Evolutionary conservation across 192 early-diverging fungal genomes (phyloP), one percentile per base, ranked within the genome.

Genomic region (Entomortierella chlamydospora): DNA sequence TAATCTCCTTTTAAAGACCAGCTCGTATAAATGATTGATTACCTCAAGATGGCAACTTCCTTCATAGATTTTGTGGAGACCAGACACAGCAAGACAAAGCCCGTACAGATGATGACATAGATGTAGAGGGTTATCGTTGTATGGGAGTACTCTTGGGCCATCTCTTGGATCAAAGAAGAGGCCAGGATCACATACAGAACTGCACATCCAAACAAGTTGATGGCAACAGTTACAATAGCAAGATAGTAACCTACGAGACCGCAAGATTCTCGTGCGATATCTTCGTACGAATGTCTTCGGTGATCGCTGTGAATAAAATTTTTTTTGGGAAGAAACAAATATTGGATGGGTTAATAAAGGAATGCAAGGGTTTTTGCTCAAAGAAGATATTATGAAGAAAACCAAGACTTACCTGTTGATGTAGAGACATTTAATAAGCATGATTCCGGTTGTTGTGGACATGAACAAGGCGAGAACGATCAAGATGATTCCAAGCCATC

Each of bases 1-100:
- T 17, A 22, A 8, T 7, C 18, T 8, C 50, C 8, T 51, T 23
- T 51, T 17, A 4, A 51, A 8, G 8, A 5, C 20, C n/a, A 17
- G 7, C 81, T 87, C 5, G n/a, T n/a, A n/a, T n/a, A n/a, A n/a
- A n/a, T n/a, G n/a, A n/a, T n/a, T n/a, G n/a, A n/a, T n/a, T n/a
- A n/a, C n/a, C n/a, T n/a, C n/a, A 89, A 56, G 43, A 84, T 73
- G 11, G 91, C 92, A 9, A 94, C 87, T 81, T 95, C 94, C 45
- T 91, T 90, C 87, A 95, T 90, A 10, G 88, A 84, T 77, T 92
- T 94, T 25, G 93, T 85, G 17, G 82, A 73, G 15, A 94, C 83
- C 54, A 93, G 87, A 1, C 93, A 93, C 5, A 90, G 61, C 82
- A 87, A 86, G 23, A 94, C 87, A 28, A 90, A 62, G 10, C 84